Conservation (phyloP, 768 basidiomycete species). For the Baorangia bicolor region DNA sequence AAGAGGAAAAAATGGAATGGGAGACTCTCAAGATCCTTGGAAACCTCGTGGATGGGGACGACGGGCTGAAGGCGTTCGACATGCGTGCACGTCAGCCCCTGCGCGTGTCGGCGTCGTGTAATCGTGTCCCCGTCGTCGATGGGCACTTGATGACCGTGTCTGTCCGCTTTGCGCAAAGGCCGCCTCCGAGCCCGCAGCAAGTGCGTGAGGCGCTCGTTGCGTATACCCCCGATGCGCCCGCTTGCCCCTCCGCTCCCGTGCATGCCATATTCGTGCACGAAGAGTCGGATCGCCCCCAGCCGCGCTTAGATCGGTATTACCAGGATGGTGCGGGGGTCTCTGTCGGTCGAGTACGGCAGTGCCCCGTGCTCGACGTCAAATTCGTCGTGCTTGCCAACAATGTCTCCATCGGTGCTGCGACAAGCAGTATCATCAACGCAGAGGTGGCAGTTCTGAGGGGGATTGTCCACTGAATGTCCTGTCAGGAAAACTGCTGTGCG, state of each 20-base stretch:
- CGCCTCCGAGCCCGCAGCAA: slow-evolving; percentile 84
- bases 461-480: slow-evolving; percentile 28
- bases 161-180: slow-evolving; percentile 74
- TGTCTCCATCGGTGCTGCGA: slow-evolving; percentile 94
- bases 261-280: slow-evolving; percentile 91
- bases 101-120: slow-evolving; percentile 90
- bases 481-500: neutral
- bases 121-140: slow-evolving; percentile 93
- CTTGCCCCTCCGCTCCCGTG: slow-evolving; percentile 82
- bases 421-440: slow-evolving; percentile 95
- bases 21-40: slow-evolving; percentile 97
- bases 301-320: slow-evolving; percentile 84
- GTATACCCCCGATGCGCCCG: slow-evolving; percentile 75
- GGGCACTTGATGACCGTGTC: slow-evolving; percentile 93
- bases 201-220: slow-evolving; percentile 76
- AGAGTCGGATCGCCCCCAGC: slow-evolving; percentile 90
- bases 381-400: slow-evolving; percentile 93
- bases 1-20: slow-evolving; percentile 99
- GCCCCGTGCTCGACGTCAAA: slow-evolving; percentile 92
- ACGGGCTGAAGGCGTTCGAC: slow-evolving; percentile 67
- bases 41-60: slow-evolving; percentile 59
- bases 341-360: slow-evolving; percentile 89
- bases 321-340: slow-evolving; percentile 90
- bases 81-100: slow-evolving; percentile 79
- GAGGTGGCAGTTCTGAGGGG: slow-evolving; percentile 89